Base-by-base conservation (phyloP, 2,329 filamentous ascomycete genomes). In the Scedosporium aurantiacum region DNA sequence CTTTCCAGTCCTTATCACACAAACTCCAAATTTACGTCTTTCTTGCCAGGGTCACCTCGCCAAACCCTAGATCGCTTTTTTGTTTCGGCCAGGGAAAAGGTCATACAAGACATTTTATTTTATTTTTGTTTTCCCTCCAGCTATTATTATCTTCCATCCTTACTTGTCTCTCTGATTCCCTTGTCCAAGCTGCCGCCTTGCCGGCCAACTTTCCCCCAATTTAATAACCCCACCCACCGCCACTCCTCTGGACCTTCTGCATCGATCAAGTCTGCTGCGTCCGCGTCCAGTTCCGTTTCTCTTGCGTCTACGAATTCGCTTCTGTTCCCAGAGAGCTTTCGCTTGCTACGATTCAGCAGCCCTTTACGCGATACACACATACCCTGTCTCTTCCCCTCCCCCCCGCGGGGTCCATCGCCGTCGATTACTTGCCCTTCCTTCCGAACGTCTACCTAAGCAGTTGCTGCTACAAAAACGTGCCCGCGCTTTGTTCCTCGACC, bases 101-200 rank as follows among this genome's bases (percentile, higher is more conserved):
- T 75, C 70, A 72, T 73, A 76, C 74, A 70, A 76, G 73, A 75
- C 71, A 73, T 74, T 73, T 73, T 73, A 72, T 73, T 74, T 70
- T 37, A 3, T 12, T 66, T 71, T 69, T 71, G 65, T 67, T 65
- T 66, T 66, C 65, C 65, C 67, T 60, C 54, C 18, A 28, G 14
- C 45, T 50, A 23, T 23, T 50, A 50, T 23, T 50, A 50, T 50
- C 45, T 23, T 50, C 45, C 58, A 55, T 50, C 32, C n/a, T 28
- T 55, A 16, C 37, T 50, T 16, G 58, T n/a, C 12, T 32, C 28
- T n/a, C 47, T 25, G 28, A 8, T 23, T 23, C n/a, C 16, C 28
- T 25, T 21, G 43, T 52, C 18, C n/a, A n/a, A 14, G 58, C 47
- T 55, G 47, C 32, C 4, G 50, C 45, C 58, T 37, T 50, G 47